These are phyloP conservation scores for Talaromyces atroroseus DNA, from an alignment of 2,329 filamentous ascomycete species.

Conservation along the genomic window DNA sequence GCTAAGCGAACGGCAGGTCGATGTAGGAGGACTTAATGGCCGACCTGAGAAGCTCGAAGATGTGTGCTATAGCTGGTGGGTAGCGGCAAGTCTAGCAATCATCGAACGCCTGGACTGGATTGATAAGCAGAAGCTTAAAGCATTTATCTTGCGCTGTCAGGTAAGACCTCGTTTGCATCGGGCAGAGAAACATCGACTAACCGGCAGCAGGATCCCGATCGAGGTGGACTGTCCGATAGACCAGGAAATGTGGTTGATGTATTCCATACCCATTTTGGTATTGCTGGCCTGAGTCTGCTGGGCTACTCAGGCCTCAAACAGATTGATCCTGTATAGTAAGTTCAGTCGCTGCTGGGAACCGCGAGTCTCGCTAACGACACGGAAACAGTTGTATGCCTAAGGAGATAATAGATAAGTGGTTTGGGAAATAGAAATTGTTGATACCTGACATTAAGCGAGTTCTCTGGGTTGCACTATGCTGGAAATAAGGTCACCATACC, in stretches of 20 bases:
- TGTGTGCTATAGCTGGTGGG: slow-evolving; percentile 99
- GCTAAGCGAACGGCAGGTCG: slow-evolving; percentile 87
- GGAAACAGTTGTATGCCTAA: slow-evolving; percentile 62
- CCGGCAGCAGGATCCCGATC: slow-evolving; percentile 59
- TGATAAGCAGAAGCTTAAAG: slow-evolving; percentile 69
- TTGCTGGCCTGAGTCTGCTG: slow-evolving; percentile 81
- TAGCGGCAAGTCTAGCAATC: slow-evolving; percentile 84
- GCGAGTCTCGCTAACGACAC: slow-evolving; percentile 17
- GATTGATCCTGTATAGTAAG: slow-evolving; percentile 82
- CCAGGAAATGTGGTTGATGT: slow-evolving; percentile 96
- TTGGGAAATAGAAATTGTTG: slow-evolving; percentile 29
- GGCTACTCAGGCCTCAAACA: slow-evolving; percentile 69
- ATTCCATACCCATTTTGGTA: slow-evolving; percentile 86
- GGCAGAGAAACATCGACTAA: slow-evolving; percentile 11
- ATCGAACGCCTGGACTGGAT: slow-evolving; percentile 89
- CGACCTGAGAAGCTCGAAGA: slow-evolving; percentile 93
- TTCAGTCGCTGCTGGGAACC: slow-evolving; percentile 10
- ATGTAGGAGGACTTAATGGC: slow-evolving; percentile 84
- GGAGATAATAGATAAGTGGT: slow-evolving; percentile 57
- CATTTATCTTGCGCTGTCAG: slow-evolving; percentile 84
- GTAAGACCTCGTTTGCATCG: slow-evolving; percentile 28
- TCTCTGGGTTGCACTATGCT: background rate
- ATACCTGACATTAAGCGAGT: background rate
- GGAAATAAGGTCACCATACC: background rate
- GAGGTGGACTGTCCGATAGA: slow-evolving; percentile 81